These are phyloP conservation scores for Penicillium lagena DNA, from an alignment of 495 filamentous ascomycete species.

Conservation along the genomic window DNA sequence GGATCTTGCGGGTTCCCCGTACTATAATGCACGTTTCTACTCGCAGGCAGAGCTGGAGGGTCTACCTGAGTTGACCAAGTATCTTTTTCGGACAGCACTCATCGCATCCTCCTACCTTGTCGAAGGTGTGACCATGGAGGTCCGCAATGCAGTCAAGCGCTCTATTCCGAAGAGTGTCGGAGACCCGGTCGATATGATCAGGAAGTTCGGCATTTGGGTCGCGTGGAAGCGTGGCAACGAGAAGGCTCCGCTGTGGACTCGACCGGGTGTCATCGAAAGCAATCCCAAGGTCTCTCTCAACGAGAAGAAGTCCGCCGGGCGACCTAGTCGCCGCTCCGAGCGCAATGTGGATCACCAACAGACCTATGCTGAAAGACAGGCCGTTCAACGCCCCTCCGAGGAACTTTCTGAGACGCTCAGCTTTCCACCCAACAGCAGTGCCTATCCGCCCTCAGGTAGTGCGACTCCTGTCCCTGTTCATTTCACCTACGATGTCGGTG, in stretches of 20 bases:
- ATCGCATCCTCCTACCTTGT: constrained; percentile 57
- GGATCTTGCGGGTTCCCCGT: constrained; percentile 33
- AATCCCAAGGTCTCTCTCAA: constrained; percentile 35
- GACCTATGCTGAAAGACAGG: constrained; percentile 41
- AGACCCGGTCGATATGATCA: constrained; percentile 55
- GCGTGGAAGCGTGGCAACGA: constrained; percentile 73
- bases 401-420: constrained; percentile 12
- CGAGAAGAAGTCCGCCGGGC: constrained; percentile 38
- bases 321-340: constrained; percentile 41
- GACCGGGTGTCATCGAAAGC: constrained; percentile 39
- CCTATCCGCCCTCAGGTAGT: constrained; percentile 13
- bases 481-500: constrained; percentile 4
- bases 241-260: constrained; percentile 59
- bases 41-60: constrained; percentile 65
- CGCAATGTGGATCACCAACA: constrained; percentile 37
- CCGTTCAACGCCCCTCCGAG: constrained; percentile 33
- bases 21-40: constrained; percentile 59
- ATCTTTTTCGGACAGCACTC: constrained; percentile 62
- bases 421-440: constrained; percentile 5
- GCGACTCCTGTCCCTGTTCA: constrained; percentile 12
- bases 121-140: constrained; percentile 51
- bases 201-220: constrained; percentile 63
- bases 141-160: constrained; percentile 51
- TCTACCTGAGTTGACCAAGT: constrained; percentile 54
- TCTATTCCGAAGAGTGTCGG: constrained; percentile 59